Base-by-base conservation (phyloP, 2,329 filamentous ascomycete species). In the Cladosporium sp. region DNA sequence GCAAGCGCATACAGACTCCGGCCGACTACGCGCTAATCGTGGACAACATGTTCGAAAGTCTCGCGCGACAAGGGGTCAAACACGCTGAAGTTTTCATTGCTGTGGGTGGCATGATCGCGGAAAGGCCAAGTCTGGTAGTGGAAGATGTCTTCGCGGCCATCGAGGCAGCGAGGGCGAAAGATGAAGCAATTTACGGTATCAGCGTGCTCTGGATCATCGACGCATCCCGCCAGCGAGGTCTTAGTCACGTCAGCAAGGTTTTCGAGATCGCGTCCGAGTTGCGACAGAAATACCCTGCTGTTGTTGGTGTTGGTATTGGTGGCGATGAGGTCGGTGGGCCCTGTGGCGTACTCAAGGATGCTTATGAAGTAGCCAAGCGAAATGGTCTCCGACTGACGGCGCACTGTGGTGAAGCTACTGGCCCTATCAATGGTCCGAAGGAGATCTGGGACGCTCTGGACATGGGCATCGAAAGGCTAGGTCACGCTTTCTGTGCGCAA, bases 191-290 rank as follows among this genome's bases (percentile, higher is more conserved):
- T 1, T 12, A n/a, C 8, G 28, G 52, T 4, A 18, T 55, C 18
- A 55, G 52, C 3, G 52, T 55, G 28, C 52, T 55, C 15, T 55
- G 52, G 52, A 55, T 55, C 18, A 14, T 55, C 30, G 52, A 55
- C 15, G 52, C 52, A 5, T 55, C 52, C 3, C 52, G 30, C 3
- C 52, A 55, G 24, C 7, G 30, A 21, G 52, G 52, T 11, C 26
- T 32, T 3, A 12, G 18, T 30, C 52, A 55, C 3, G 52, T 55
- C 8, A 14, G 11, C 14, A 12, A 30, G 8, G 32, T 55, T 8
- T 55, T 55, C 5, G 15, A 2, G 0, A 34, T 55, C 7, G 52
- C 52, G 0, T 26, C 52, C 10, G n/a, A 34, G 2, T 4, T 55
- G 28, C 28, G 28, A 12, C 15, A 12, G 18, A 55, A 21, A 14